Conservation (phyloP, 2,329 filamentous ascomycete species). For the Microascus cirrosus region DNA sequence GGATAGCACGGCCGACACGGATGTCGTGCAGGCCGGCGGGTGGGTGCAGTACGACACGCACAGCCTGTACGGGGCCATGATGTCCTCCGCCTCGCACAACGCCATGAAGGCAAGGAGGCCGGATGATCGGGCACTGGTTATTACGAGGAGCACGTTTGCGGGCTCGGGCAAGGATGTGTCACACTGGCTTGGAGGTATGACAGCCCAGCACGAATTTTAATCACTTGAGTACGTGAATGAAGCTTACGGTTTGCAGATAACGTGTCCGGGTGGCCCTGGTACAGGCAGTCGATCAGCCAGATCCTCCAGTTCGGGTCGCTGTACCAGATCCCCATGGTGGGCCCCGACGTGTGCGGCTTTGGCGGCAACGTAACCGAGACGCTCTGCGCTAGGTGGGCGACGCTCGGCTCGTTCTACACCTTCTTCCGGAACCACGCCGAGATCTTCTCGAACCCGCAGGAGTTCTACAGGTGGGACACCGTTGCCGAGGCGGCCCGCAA, state of each 20-base stretch:
- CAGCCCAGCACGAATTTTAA: background rate
- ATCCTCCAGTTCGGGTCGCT: constrained; percentile 28
- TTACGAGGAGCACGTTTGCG: constrained; percentile 61
- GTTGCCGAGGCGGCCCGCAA: constrained; percentile 53
- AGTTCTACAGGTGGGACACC: constrained; percentile 55
- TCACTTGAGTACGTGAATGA: background rate
- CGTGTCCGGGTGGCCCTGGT: constrained; percentile 40
- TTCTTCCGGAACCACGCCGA: constrained; percentile 60
- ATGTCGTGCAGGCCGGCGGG: constrained; percentile 57
- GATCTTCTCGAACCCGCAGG: constrained; percentile 32
- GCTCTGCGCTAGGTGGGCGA: constrained; percentile 56
- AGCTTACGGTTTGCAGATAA: constrained; percentile 29
- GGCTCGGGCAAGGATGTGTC: constrained; percentile 53
- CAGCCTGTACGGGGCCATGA: constrained; percentile 61
- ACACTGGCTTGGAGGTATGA: constrained; percentile 34
- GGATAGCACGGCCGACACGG: constrained; percentile 53
- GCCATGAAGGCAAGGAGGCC: constrained; percentile 56
- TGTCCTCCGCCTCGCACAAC: constrained; percentile 49
- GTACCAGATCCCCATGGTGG: constrained; percentile 56
- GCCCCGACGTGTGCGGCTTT: constrained; percentile 66
- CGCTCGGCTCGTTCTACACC: constrained; percentile 53
- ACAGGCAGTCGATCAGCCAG: constrained; percentile 22
- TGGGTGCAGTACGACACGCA: constrained; percentile 61
- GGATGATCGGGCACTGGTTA: constrained; percentile 50
- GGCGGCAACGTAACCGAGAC: constrained; percentile 46